Evolutionary conservation across 176 grass and related monocot species (phyloP).

Genomic region (Elymus sibiricus): DNA sequence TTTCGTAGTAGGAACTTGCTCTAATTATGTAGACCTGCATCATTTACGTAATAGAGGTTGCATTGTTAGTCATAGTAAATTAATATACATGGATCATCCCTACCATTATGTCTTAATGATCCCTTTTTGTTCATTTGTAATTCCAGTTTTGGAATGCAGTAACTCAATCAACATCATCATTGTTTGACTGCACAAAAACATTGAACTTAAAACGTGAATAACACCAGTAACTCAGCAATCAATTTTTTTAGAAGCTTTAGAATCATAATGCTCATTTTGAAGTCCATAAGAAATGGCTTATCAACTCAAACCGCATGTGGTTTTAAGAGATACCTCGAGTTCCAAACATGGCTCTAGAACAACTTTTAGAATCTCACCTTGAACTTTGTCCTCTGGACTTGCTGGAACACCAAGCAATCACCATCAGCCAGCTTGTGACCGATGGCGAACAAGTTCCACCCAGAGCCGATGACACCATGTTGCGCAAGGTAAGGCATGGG

Average conservation of each 20-base stretch:
- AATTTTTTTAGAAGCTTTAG: background rate
- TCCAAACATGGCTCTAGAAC: background rate
- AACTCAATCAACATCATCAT: background rate
- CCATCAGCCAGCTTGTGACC: constrained; percentile 69
- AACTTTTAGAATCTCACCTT: constrained; percentile 41
- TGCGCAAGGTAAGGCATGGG: constrained; percentile 21
- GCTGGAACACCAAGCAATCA: constrained; percentile 71
- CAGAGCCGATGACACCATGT: background rate
- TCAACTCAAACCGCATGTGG: background rate
- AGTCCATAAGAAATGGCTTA: background rate
- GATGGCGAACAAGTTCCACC: constrained; percentile 66
- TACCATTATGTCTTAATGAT: background rate
- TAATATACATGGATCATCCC: background rate
- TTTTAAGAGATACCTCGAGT: background rate
- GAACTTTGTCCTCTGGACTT: constrained; percentile 37
- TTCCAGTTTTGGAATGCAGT: background rate
- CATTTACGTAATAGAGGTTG: background rate
- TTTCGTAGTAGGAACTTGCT: constrained; percentile 55
- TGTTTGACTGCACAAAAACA: background rate
- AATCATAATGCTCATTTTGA: background rate
- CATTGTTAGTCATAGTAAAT: background rate
- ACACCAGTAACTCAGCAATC: background rate
- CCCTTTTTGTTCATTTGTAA: background rate
- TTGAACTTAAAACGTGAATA: background rate
- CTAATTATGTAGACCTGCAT: constrained; percentile 79